A percentile compares a stretch with the other conserved stretches of the same genome.
Evolutionary conservation across 495 filamentous ascomycete genomes (phyloP).

Genomic region (Pseudotulostoma volvatum): DNA sequence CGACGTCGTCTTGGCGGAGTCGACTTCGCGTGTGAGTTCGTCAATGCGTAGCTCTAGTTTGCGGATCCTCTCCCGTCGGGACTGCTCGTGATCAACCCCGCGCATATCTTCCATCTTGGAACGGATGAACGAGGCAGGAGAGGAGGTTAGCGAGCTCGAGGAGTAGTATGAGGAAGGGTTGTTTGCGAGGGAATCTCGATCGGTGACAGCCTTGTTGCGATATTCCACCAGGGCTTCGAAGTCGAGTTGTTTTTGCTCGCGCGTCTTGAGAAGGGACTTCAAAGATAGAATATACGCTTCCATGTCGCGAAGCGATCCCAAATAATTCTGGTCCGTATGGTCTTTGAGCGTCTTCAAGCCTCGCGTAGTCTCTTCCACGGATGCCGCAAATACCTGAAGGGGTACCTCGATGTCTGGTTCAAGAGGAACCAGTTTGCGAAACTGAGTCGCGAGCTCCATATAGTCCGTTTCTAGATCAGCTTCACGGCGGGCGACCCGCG

Average conservation of each 20-base stretch:
- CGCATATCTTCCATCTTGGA: conserved; percentile 93
- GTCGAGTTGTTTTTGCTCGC: conserved; percentile 95
- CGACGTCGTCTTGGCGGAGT: conserved; percentile 62
- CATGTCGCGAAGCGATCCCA: conserved; percentile 84
- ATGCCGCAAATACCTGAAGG: conserved; percentile 67
- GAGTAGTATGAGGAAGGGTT: conserved; percentile 41
- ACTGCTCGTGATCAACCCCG: conserved; percentile 90
- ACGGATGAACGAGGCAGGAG: conserved; percentile 75
- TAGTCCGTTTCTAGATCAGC: conserved; percentile 80
- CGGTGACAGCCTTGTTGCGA: conserved; percentile 72
- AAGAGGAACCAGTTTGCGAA: conserved; percentile 77
- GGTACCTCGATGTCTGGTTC: conserved; percentile 74
- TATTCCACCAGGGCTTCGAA: conserved; percentile 94
- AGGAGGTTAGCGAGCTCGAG: conserved; percentile 42
- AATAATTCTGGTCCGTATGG: conserved; percentile 89
- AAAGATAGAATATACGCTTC: conserved; percentile 72
- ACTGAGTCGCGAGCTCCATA: conserved; percentile 76
- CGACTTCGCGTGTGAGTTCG: conserved; percentile 73
- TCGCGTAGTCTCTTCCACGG: conserved; percentile 63
- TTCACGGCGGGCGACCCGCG: conserved; percentile 75
- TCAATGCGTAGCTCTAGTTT: conserved; percentile 87
- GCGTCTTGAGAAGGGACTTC: conserved; percentile 74
- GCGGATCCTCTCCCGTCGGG: conserved; percentile 65
- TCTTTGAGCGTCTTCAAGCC: conserved; percentile 67
- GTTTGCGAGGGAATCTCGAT: conserved; percentile 65